Conservation (phyloP, 73 alveolate species). For the Paramecium sonneborni region DNA sequence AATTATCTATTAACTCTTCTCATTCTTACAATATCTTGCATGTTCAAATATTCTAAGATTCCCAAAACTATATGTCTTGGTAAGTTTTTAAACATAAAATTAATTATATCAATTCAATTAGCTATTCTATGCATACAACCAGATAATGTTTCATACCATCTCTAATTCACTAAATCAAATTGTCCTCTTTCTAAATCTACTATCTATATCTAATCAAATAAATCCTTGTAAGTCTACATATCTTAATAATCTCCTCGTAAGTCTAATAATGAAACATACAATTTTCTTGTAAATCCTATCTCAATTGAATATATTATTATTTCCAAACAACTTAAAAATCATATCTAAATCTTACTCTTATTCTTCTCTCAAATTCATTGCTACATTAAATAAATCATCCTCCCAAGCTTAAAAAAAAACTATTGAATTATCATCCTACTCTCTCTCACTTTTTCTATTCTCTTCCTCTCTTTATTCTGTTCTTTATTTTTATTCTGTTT, state of each 20-base stretch:
- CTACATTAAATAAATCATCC: background rate
- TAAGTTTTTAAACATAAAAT: background rate
- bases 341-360: background rate
- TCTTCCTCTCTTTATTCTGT: background rate
- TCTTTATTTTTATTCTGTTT: background rate
- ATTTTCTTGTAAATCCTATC: background rate
- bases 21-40: background rate
- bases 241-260: background rate
- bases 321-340: background rate
- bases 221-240: background rate
- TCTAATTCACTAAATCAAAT: background rate
- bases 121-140: background rate
- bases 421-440: background rate
- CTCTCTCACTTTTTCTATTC: background rate
- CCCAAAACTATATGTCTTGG: background rate
- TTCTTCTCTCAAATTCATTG: constrained; percentile 7
- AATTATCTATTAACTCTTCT: background rate
- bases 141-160: background rate
- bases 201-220: background rate
- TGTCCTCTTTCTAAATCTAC: background rate
- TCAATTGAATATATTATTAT: background rate
- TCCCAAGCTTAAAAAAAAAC: background rate
- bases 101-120: background rate
- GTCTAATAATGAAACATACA: background rate
- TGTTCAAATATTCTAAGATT: background rate